Evolutionary conservation across 306 rosid species (phyloP), one percentile per base, ranked within the genome.

Genomic region (Trifolium dubium): DNA sequence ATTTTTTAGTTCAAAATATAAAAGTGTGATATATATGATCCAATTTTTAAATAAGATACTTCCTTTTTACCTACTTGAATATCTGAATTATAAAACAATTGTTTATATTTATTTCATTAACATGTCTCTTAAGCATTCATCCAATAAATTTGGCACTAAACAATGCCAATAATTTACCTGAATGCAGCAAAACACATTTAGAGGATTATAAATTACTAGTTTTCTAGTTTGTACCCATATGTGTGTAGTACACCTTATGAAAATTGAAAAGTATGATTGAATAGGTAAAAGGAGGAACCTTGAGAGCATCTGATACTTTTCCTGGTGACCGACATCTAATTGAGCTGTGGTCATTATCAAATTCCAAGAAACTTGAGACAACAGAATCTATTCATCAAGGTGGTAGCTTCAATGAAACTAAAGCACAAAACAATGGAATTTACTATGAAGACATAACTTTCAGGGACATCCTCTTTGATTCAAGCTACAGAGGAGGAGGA

Each of bases 381-480:
- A 19, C 7, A 34, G 34, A 70, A 53, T 46, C 63, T 19, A 4
- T 19, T 0, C 39, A 69, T 0, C 39, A 69, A 12, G 28, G 2
- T 11, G 30, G 34, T 29, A 41, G 3, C 54, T 17, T 81, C 44
- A n/a, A 7, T 5, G 49, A 18, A 47, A 10, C 30, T 0, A 78
- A 82, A 43, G 80, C 8, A 43, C 77, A 84, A 65, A 78, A 40
- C 67, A 67, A 5, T 3, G 83, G 4, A 15, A 86, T 86, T 54
- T 72, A 75, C 81, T 88, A 86, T n/a, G 96, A 90, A 79, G 96
- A 84, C 85, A 85, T 88, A 73, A 86, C 92, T 13, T 88, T 90
- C 64, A 15, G 84, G 6, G 92, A 88, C 81, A 77, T 88, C 13
- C 90, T 88, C 60, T 90, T 90, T 11, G 96, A 87, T 74, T 90